These are phyloP conservation scores for Candida morakotiae DNA, from an alignment of 805 yeast genomes.

Conservation along the genomic window DNA sequence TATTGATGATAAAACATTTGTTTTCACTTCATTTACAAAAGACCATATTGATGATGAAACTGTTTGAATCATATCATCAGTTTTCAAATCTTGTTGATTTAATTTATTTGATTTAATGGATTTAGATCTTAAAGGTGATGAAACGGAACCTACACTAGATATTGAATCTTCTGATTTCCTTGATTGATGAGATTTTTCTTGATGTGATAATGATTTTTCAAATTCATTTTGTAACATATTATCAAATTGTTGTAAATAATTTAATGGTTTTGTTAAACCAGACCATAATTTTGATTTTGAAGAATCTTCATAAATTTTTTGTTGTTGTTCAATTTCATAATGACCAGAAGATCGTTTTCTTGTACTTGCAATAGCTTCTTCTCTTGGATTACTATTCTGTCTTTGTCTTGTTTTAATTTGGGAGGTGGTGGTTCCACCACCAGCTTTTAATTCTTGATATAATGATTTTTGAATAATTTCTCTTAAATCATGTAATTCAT, in stretches of 20 bases:
- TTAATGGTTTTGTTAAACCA: slow-evolving; percentile 49
- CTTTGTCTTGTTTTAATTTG: slow-evolving; percentile 7
- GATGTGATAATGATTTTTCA: slow-evolving; percentile 40
- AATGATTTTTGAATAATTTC: slow-evolving; percentile 43
- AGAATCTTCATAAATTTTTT: background rate
- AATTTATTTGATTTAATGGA: slow-evolving; percentile 13
- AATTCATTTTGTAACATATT: slow-evolving; percentile 61
- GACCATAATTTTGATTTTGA: slow-evolving; percentile 25
- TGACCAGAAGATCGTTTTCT: slow-evolving; percentile 18
- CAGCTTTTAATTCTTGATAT: slow-evolving; percentile 32
- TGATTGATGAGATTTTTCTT: slow-evolving; percentile 5
- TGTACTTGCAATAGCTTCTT: slow-evolving; percentile 27
- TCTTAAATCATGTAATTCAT: slow-evolving; percentile 50
- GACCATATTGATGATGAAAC: slow-evolving; percentile 41
- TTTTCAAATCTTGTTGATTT: slow-evolving; percentile 2
- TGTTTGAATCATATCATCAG: slow-evolving; percentile 37
- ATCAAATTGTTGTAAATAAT: slow-evolving; percentile 64
- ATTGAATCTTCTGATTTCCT: slow-evolving; percentile 24
- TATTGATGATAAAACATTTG: slow-evolving; percentile 28
- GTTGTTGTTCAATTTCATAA: background rate
- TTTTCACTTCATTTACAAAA: slow-evolving; percentile 39
- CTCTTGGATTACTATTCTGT: slow-evolving; percentile 21
- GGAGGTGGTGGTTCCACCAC: slow-evolving; percentile 8
- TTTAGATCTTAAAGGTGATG: slow-evolving; percentile 24
- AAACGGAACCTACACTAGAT: slow-evolving; percentile 17